Percentiles rank a stretch among this genome's conserved stretches.
Evolutionary conservation across 768 basidiomycete genomes (phyloP).

Genomic region (Hypholoma fasciculare): DNA sequence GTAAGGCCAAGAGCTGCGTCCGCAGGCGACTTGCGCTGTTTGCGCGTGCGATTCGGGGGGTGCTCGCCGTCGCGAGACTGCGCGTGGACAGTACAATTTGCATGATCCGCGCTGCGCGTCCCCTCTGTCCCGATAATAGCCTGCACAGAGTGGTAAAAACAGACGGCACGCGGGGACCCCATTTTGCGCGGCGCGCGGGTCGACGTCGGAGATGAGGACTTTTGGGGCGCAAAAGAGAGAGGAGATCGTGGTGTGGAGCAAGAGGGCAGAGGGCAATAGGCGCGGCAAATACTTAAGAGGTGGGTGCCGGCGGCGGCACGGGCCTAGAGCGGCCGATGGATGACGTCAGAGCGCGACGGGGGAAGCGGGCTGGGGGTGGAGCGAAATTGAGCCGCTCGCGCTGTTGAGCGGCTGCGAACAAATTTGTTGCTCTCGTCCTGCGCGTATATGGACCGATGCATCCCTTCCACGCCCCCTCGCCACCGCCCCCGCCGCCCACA

Average conservation of each 20-base stretch:
- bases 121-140: no score
- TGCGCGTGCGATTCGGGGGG: no score
- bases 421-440: background rate
- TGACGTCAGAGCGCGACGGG: background rate
- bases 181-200: no score
- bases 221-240: background rate
- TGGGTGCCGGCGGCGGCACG: background rate
- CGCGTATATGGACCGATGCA: background rate
- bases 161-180: no score
- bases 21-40: no score
- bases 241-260: background rate
- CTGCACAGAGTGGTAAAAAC: no score
- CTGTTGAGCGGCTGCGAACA: background rate
- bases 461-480: conserved; percentile 1
- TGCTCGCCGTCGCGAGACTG: no score
- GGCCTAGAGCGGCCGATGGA: background rate
- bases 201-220: no score
- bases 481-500: conserved; percentile 37
- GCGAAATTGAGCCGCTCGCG: background rate
- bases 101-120: no score
- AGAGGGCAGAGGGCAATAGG: background rate
- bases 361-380: background rate
- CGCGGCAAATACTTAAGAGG: background rate
- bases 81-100: no score
- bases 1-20: no score